Percentiles rank a stretch among this genome's conserved stretches.
Conservation (phyloP, 176 grass and related monocot genomes). For the Neostapfia colusana region DNA sequence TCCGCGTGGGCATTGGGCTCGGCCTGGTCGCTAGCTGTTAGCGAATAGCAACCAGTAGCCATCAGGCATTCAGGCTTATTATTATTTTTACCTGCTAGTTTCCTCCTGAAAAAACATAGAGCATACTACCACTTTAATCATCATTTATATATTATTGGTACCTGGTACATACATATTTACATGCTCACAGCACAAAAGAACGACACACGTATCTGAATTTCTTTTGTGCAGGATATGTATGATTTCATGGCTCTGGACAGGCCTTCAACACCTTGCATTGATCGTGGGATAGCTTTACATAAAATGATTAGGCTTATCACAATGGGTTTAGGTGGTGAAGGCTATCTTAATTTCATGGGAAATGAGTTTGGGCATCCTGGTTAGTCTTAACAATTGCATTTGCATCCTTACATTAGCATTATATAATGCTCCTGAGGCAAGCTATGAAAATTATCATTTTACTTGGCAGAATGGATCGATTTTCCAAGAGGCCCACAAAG, state of each 20-base stretch:
- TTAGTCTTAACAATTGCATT: conserved; percentile 65
- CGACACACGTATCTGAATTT: conserved; percentile 21
- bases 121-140: neutral
- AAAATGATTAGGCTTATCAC: conserved; percentile 99
- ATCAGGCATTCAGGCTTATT: neutral
- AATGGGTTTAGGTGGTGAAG: conserved; percentile 94
- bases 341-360: conserved; percentile 99
- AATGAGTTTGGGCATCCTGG: conserved; percentile 99
- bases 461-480: conserved; percentile 91
- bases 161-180: neutral
- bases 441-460: conserved; percentile 36
- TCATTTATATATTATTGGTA: neutral
- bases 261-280: conserved; percentile 82
- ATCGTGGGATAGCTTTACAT: conserved; percentile 95
- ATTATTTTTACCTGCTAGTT: neutral
- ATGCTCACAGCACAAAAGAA: conserved; percentile 24
- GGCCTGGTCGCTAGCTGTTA: neutral
- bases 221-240: conserved; percentile 84
- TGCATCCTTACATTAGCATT: conserved; percentile 15
- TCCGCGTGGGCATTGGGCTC: neutral
- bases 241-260: conserved; percentile 90
- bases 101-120: neutral
- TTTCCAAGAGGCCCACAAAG: conserved; percentile 80
- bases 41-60: neutral
- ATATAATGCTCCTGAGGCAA: conserved; percentile 1